Base-by-base conservation (phyloP, 495 filamentous ascomycete species). In the Xylona heveae region DNA sequence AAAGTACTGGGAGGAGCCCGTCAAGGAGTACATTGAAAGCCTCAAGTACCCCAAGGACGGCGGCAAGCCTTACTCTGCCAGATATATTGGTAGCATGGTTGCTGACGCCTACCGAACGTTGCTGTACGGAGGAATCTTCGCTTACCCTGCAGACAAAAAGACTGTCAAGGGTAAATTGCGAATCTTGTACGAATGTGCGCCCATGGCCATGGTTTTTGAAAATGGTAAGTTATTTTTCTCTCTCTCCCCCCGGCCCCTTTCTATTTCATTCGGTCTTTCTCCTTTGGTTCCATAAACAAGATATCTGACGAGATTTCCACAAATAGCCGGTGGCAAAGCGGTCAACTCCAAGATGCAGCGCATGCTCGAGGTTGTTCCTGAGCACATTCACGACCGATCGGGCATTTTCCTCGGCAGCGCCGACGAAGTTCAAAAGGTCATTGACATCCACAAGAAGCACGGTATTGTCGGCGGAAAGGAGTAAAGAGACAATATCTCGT, bases 161-260 rank as follows among this genome's bases (percentile, higher is more conserved):
- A 90, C 77, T 45, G 77, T 81, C 33, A 97, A 95, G 68, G 88
- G 88, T 26, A 97, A 97, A 65, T 65, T 97, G 44, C 66, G 88
- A 39, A 97, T 97, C 43, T 52, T 97, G 46, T 97, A 97, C 57
- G 88, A 97, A 61, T 97, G 88, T 52, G 88, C 90, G 26, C 88
- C 88, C 12, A 97, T 97, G 88, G 90, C 90, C 4, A 81, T 95
- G 83, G 64, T 97, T 14, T 93, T 97, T 57, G 88, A 97, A 62
- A 93, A 97, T 55, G 78, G 78, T 85, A 47, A 59, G 69, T 62
- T 25, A 4, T 2, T 35, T 1, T 20, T 35, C n/a, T 9, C 31
- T n/a, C 10, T 27, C n/a, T 33, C n/a, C 22, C 19, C 13, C 29
- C 20, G n/a, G 5, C 15, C n/a, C 9, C 13, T 22, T 24, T 19